Evolutionary conservation across 305 asterid species (phyloP).

Genomic region (Rubia tinctorum): DNA sequence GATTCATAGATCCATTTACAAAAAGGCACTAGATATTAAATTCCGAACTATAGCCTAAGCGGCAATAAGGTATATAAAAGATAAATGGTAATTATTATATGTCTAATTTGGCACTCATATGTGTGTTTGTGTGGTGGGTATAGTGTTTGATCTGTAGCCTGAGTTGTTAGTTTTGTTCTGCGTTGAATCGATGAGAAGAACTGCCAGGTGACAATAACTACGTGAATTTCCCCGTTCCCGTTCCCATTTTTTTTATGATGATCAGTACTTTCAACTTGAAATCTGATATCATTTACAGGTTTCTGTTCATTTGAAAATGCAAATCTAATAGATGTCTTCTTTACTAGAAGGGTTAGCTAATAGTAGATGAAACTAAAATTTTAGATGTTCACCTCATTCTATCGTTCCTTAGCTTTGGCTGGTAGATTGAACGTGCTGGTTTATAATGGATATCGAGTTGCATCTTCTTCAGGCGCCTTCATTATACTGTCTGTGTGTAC

Average conservation of each 20-base stretch:
- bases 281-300: background rate
- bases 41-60: no score
- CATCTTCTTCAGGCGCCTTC: background rate
- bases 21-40: no score
- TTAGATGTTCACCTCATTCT: background rate
- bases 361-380: background rate
- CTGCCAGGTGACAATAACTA: no score
- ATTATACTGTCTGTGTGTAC: background rate
- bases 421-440: no score
- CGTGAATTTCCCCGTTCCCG: background rate
- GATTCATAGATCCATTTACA: no score
- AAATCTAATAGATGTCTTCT: background rate
- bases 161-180: background rate
- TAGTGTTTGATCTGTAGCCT: background rate
- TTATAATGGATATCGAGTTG: background rate
- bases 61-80: no score
- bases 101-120: no score
- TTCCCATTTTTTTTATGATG: background rate
- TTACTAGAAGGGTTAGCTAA: background rate
- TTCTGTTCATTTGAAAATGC: background rate
- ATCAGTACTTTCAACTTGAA: background rate
- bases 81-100: no score
- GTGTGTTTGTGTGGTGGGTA: no score
- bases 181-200: background rate
- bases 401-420: background rate